A percentile compares a stretch with the other conserved stretches of the same genome.
Evolutionary conservation across 129 eudicot genomes (phyloP).

Genomic region (Arctium minus): DNA sequence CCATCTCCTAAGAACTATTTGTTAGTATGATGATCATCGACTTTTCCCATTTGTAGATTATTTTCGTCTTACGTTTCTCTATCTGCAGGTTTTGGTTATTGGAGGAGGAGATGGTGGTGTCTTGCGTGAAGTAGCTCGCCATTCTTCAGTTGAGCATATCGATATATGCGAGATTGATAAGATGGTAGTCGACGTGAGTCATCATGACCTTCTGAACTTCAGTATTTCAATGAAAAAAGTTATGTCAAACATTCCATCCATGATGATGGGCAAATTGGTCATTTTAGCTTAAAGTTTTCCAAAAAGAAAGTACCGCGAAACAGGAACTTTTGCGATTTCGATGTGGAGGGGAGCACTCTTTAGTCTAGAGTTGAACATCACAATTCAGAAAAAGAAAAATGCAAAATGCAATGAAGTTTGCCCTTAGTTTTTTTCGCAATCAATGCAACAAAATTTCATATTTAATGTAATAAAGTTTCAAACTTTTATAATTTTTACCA

Average conservation of each 20-base stretch:
- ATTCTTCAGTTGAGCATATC: conserved; percentile 82
- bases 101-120: conserved; percentile 99
- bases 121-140: conserved; percentile 91
- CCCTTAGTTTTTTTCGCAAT: no score
- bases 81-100: conserved; percentile 76
- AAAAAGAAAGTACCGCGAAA: neutral
- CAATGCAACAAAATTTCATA: no score
- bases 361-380: no score
- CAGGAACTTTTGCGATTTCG: neutral
- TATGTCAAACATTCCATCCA: neutral
- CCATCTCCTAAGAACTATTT: neutral
- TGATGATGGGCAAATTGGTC: neutral
- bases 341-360: neutral
- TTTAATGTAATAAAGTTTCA: no score
- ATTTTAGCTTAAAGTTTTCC: neutral
- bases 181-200: conserved; percentile 96
- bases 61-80: neutral
- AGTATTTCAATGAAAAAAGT: neutral
- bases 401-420: no score
- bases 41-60: neutral
- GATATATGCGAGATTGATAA: conserved; percentile 97
- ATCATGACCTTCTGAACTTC: neutral
- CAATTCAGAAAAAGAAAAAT: no score
- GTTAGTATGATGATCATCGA: neutral
- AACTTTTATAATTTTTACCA: no score